A percentile compares a stretch with the other conserved stretches of the same genome.
Evolutionary conservation across 176 grass and related monocot genomes (phyloP).

Genomic region (Poa pratensis): DNA sequence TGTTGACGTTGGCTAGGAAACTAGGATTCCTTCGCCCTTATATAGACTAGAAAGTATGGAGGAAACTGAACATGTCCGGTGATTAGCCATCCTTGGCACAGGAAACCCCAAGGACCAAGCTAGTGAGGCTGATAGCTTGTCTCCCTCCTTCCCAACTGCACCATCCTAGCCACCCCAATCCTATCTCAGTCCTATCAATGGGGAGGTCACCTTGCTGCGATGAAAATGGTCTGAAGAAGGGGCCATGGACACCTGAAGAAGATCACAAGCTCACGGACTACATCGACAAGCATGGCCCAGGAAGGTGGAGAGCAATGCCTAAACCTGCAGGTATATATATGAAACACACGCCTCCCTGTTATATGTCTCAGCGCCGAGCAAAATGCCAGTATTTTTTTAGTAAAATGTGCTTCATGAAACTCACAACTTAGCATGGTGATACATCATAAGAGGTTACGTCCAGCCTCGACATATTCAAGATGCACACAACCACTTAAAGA

Average conservation of each 20-base stretch:
- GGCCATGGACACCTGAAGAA: conserved; percentile 80
- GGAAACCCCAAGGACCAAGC: conserved; percentile 32
- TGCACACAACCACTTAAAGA: too few relatives aligned
- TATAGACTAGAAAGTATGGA: conserved; percentile 35
- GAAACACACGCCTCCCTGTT: not conserved
- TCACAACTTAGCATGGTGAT: too few relatives aligned
- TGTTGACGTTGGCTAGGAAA: conserved; percentile 2
- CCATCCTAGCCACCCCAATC: not conserved
- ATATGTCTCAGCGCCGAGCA: not conserved
- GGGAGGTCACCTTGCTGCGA: conserved; percentile 82
- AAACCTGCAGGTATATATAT: conserved; percentile 68
- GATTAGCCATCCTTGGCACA: conserved; percentile 49
- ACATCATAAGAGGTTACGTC: conserved; percentile 17
- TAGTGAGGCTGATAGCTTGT: conserved; percentile 33
- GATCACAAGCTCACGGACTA: conserved; percentile 72
- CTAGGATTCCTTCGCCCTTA: conserved; percentile 44
- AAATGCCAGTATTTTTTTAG: not conserved
- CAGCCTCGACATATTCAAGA: too few relatives aligned
- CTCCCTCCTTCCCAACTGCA: conserved; percentile 37
- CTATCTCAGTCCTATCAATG: conserved; percentile 56
- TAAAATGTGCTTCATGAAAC: too few relatives aligned
- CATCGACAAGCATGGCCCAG: conserved; percentile 80
- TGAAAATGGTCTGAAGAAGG: conserved; percentile 58
- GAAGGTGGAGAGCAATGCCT: conserved; percentile 87
- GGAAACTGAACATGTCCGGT: conserved; percentile 52